Percentiles rank a stretch among this genome's conserved stretches.
Conservation (phyloP, 768 basidiomycete species). For the Lentinula aciculospora region DNA sequence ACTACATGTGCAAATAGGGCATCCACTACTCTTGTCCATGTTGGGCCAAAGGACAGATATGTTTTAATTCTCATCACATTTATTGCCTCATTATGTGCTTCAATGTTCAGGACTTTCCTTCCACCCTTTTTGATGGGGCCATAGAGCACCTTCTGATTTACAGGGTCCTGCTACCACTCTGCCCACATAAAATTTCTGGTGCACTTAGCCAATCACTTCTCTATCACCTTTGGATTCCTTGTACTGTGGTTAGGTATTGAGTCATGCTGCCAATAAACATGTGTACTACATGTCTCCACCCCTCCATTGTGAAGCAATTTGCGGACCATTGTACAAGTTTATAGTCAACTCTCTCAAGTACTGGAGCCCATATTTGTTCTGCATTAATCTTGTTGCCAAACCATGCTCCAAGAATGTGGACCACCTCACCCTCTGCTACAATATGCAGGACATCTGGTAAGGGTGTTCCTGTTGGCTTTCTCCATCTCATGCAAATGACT, state of each 20-base stretch:
- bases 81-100: neutral
- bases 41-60: constrained; percentile 6
- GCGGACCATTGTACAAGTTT: constrained; percentile 9
- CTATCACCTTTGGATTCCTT: constrained; percentile 19
- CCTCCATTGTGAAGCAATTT: constrained; percentile 13
- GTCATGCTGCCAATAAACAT: constrained; percentile 14
- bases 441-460: constrained; percentile 8
- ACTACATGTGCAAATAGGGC: neutral
- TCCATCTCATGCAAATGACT: neutral
- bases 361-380: constrained; percentile 10
- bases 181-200: constrained; percentile 15
- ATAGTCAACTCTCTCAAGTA: constrained; percentile 14
- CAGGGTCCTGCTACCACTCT: neutral
- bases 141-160: neutral
- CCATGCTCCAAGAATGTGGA: constrained; percentile 14
- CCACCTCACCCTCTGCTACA: constrained; percentile 9
- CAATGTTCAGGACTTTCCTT: constrained; percentile 3
- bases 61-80: constrained; percentile 9
- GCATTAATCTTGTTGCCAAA: constrained; percentile 16
- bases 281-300: constrained; percentile 13
- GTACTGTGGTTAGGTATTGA: constrained; percentile 23
- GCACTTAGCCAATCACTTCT: constrained; percentile 9
- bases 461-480: neutral
- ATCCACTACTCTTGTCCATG: constrained; percentile 7
- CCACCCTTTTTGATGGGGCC: neutral